Percentiles rank a stretch among this genome's conserved stretches.
phyloP scores from a whole-genome alignment of 2,329 filamentous ascomycete species.

The Cladophialophora bantiana region DNA sequence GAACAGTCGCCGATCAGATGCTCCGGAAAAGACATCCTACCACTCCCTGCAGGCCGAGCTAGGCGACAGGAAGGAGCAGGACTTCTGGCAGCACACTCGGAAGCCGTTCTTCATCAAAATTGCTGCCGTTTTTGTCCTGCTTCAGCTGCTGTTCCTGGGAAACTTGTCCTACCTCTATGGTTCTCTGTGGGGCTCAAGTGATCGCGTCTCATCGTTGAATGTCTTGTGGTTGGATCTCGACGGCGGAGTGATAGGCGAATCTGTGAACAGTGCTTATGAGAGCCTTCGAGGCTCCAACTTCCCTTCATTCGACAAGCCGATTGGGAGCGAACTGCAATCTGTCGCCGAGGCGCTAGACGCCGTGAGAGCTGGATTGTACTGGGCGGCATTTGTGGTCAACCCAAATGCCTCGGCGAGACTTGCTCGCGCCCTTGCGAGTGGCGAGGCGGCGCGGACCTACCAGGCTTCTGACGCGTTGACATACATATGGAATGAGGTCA shows the following conservation, averaged over 20 bases:
- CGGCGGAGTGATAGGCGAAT: constrained; percentile 45
- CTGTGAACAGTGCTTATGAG: constrained; percentile 45
- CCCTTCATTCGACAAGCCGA: constrained; percentile 3
- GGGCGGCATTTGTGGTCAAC: constrained; percentile 46
- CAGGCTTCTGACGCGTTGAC: constrained; percentile 47
- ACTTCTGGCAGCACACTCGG: constrained; percentile 14
- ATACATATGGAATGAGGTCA: constrained; percentile 56
- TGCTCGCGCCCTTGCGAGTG: constrained; percentile 47
- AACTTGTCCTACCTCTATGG: constrained; percentile 45
- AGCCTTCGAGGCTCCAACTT: constrained; percentile 1
- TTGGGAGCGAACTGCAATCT: not conserved
- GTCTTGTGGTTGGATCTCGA: constrained; percentile 52
- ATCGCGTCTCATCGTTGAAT: constrained; percentile 46
- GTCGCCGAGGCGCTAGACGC: constrained; percentile 11
- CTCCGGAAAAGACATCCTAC: constrained; percentile 12
- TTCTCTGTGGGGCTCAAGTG: constrained; percentile 46
- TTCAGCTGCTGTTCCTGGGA: constrained; percentile 19
- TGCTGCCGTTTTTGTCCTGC: not conserved
- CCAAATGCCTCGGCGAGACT: constrained; percentile 50
- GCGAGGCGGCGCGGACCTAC: constrained; percentile 46
- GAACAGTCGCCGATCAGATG: not conserved
- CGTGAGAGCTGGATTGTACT: constrained; percentile 42
- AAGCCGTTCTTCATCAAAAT: constrained; percentile 17
- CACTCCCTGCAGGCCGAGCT: constrained; percentile 10
- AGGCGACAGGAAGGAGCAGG: not conserved